Evolutionary conservation across 176 grass and related monocot species (phyloP).

Genomic region (Alloteropsis semialata): DNA sequence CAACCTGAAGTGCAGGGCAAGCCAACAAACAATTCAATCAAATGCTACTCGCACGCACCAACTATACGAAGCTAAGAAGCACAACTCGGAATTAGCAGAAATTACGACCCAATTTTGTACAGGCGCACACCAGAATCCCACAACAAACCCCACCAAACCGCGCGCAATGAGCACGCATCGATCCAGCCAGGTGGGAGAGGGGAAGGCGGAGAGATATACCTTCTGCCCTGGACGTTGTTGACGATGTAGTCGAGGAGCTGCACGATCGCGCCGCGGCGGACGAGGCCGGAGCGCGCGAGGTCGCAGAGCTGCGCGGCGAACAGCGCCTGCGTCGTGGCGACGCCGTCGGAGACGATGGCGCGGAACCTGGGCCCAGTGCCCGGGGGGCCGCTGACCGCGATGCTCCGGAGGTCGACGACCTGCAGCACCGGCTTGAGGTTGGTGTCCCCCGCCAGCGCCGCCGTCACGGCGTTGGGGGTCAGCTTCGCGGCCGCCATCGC

Average conservation of each 20-base stretch:
- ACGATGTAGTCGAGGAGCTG: constrained; percentile 73
- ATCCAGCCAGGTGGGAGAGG: not conserved
- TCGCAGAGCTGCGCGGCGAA: constrained; percentile 63
- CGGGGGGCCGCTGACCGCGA: constrained; percentile 20
- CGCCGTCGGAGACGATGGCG: constrained; percentile 67
- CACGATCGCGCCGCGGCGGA: constrained; percentile 61
- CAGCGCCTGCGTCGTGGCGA: constrained; percentile 32
- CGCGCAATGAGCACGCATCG: too few species aligned
- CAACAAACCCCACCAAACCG: not conserved
- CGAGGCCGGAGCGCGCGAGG: constrained; percentile 39
- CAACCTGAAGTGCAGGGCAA: not conserved
- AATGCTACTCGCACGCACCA: not conserved
- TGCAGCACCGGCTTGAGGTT: constrained; percentile 68
- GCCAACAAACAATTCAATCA: not conserved
- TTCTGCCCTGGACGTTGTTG: constrained; percentile 44
- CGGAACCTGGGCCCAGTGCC: constrained; percentile 46
- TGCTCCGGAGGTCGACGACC: constrained; percentile 57
- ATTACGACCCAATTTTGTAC: not conserved
- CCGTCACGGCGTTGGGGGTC: constrained; percentile 58
- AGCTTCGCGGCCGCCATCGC: constrained; percentile 40
- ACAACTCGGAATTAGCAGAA: not conserved
- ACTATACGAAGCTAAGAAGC: not conserved
- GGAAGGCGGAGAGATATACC: constrained; percentile 18
- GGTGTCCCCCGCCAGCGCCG: constrained; percentile 47
- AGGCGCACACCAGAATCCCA: not conserved